Base-by-base conservation (phyloP, 176 grass and related monocot species). In the Bolboschoenus planiculmis region DNA sequence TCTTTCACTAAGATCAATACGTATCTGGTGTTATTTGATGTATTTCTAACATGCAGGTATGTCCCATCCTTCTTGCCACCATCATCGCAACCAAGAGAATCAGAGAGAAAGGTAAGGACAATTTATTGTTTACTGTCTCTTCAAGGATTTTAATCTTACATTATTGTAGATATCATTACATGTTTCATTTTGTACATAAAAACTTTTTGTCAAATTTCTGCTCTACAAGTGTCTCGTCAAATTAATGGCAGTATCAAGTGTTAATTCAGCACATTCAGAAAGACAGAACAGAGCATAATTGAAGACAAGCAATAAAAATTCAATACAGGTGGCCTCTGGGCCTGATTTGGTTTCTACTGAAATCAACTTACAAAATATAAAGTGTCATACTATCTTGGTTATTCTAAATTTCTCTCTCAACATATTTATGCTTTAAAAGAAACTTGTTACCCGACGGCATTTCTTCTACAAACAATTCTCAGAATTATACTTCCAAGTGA, bases 41-140 rank as follows among this genome's bases (percentile, higher is more conserved):
- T 55, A 62, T 82, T 61, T 80, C 57, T 91, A 71, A 90, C 92
- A 81, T 90, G 72, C 86, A 99, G 96, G 89, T 99, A 99, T 66
- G 93, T 99, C 44, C 96, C 96, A 84, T 99, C 96, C 56, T 99
- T 99, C 85, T 85, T 99, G 96, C 91, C 96, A 16, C 92, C 96
- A 34, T 80, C 92, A 86, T 99, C 94, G 68, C 80, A 87, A 75
- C 64, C 61, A 47, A 95, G 82, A 93, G 96, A 95, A 84, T 82
- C 86, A 30, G 92, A 99, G 54, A 99, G 89, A 87, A 95, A 93
- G 92, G 96, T 95, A 85, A 80, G 87, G 4, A 42, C 43, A 80
- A 75, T n/a, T 31, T 87, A 56, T 80, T 82, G 29, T 80, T 72
- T 81, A 20, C 67, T 46, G 39, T 21, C 18, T 23, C 16, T 31